A percentile compares a stretch with the other conserved stretches of the same genome.
These are phyloP conservation scores for Theobroma cacao DNA, from an alignment of 345 rosid genomes.

Conservation along the genomic window DNA sequence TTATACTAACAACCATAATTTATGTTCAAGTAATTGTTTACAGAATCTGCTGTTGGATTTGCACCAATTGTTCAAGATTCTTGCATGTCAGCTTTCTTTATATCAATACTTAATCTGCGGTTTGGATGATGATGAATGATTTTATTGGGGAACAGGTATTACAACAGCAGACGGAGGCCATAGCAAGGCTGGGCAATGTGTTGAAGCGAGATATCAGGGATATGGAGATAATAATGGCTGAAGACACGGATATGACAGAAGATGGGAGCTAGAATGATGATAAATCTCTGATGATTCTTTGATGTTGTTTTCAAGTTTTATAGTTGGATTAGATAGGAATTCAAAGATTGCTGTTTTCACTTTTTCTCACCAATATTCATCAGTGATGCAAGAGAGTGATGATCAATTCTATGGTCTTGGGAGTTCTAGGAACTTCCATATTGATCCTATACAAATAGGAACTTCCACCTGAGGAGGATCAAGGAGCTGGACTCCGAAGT, in stretches of 20 bases:
- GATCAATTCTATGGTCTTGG: background rate
- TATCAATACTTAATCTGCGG: background rate
- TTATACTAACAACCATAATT: background rate
- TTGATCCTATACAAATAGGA: background rate
- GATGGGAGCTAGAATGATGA: constrained; percentile 26
- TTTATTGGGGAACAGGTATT: constrained; percentile 42
- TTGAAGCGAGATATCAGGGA: constrained; percentile 82
- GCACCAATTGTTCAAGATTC: background rate
- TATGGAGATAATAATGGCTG: constrained; percentile 85
- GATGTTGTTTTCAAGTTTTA: background rate
- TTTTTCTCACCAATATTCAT: background rate
- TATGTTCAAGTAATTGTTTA: background rate
- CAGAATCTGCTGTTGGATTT: background rate
- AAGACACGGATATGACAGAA: constrained; percentile 58
- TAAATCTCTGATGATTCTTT: constrained; percentile 9
- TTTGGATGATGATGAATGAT: background rate
- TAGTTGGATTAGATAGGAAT: constrained; percentile 6
- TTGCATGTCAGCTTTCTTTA: background rate
- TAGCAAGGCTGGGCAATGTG: constrained; percentile 75
- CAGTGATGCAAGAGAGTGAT: background rate
- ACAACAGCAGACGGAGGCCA: constrained; percentile 91
- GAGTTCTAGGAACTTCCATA: background rate
- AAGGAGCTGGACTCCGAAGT: background rate
- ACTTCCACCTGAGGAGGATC: background rate
- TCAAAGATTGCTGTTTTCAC: background rate